Evolutionary conservation across 495 filamentous ascomycete genomes (phyloP).

Genomic region (Apiosordaria backusii): DNA sequence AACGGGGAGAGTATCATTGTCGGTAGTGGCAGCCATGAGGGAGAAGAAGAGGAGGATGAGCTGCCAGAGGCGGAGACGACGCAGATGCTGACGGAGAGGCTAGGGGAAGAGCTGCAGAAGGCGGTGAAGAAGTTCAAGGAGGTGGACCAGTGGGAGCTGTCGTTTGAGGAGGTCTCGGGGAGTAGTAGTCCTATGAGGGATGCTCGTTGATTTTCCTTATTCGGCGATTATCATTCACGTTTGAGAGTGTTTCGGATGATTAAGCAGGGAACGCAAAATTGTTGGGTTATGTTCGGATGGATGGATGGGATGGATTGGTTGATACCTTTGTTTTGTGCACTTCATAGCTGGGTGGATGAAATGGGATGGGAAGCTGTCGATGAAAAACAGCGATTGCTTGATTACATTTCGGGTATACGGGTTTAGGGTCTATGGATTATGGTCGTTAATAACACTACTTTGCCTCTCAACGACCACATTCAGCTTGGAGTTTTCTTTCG

Average conservation of each 20-base stretch:
- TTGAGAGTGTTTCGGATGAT: background rate
- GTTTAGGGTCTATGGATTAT: background rate
- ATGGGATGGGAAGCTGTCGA: background rate
- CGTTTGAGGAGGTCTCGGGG: constrained; percentile 12
- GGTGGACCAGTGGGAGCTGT: constrained; percentile 49
- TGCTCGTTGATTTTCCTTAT: background rate
- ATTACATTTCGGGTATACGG: background rate
- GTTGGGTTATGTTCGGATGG: background rate
- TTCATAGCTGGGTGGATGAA: background rate
- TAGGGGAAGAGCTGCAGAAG: constrained; percentile 42
- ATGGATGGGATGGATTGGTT: background rate
- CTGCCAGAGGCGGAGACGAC: constrained; percentile 24
- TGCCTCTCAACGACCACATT: background rate
- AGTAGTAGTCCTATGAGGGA: background rate
- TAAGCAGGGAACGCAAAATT: background rate
- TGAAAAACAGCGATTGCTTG: background rate
- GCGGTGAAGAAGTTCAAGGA: constrained; percentile 50
- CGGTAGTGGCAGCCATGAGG: constrained; percentile 19
- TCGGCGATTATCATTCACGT: background rate
- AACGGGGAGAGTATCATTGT: constrained; percentile 25
- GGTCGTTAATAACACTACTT: background rate
- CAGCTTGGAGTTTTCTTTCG: background rate
- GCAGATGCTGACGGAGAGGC: constrained; percentile 30
- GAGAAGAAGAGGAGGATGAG: constrained; percentile 21
- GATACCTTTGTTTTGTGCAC: background rate